These are phyloP conservation scores for Lantana camara DNA, from an alignment of 257 asterid genomes.

Conservation along the genomic window DNA sequence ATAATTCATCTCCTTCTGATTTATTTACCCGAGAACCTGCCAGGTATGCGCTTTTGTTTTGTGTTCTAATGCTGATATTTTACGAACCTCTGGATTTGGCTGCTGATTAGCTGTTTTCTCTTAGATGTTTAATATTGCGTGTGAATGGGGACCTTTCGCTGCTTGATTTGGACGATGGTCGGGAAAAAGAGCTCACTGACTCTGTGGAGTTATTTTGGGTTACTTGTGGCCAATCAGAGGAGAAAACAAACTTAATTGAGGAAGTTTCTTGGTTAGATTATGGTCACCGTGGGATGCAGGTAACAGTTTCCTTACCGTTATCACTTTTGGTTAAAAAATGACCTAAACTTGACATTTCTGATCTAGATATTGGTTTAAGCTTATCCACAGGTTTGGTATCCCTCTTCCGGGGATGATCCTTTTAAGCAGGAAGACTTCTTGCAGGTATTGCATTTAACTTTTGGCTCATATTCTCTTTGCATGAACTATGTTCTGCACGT, in stretches of 20 bases:
- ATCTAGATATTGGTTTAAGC: slow-evolving; percentile 46
- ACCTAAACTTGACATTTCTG: slow-evolving; percentile 38
- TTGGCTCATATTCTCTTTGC: slow-evolving; percentile 17
- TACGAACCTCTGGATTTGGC: slow-evolving; percentile 24
- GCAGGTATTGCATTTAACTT: slow-evolving; percentile 61
- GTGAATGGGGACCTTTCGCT: slow-evolving; percentile 96
- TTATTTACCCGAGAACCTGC: slow-evolving; percentile 70
- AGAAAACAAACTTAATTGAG: slow-evolving; percentile 93
- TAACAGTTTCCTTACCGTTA: slow-evolving; percentile 41
- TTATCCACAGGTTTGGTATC: slow-evolving; percentile 97
- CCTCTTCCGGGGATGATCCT: slow-evolving; percentile 88
- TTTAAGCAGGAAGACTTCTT: slow-evolving; percentile 98
- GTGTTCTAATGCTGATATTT: slow-evolving; percentile 21
- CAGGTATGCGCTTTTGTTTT: slow-evolving; percentile 52
- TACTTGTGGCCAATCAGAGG: slow-evolving; percentile 93
- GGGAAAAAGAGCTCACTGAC: slow-evolving; percentile 95
- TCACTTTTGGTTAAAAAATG: neutral
- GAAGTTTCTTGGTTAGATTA: slow-evolving; percentile 99
- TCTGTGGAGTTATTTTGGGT: slow-evolving; percentile 99
- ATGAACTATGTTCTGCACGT: slow-evolving; percentile 13
- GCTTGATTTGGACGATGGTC: slow-evolving; percentile 97
- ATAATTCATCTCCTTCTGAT: slow-evolving; percentile 53
- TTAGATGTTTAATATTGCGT: slow-evolving; percentile 89
- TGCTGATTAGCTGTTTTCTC: slow-evolving; percentile 31
- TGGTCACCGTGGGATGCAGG: slow-evolving; percentile 99